These are phyloP conservation scores for Stramenopiles sp. DNA, from an alignment of 352 stramenopile species.

Conservation along the genomic window DNA sequence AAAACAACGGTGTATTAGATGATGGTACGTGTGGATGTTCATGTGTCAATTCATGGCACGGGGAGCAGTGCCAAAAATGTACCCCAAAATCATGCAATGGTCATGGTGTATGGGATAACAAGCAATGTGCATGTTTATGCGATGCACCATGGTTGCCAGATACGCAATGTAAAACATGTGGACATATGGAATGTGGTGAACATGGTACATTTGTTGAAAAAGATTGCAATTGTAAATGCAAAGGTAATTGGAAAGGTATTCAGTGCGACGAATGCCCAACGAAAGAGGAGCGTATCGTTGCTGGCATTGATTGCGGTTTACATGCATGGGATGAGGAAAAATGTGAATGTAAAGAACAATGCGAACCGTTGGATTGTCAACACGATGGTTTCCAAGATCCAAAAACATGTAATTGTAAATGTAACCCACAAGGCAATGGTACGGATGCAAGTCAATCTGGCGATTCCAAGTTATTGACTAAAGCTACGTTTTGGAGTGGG, in stretches of 20 bases:
- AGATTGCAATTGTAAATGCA: not conserved
- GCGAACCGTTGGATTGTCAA: not conserved
- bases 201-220: not conserved
- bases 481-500: constrained; percentile 6
- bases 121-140: not conserved
- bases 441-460: not conserved
- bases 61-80: not conserved
- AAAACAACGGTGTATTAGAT: not conserved
- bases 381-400: constrained; percentile 9
- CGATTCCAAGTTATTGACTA: not conserved
- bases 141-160: not conserved
- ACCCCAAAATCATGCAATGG: not conserved
- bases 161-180: constrained; percentile 8
- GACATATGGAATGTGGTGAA: not conserved
- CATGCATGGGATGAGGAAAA: not conserved
- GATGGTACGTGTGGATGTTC: not conserved
- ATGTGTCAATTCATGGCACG: not conserved
- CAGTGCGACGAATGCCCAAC: not conserved
- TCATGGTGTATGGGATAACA: constrained; percentile 1
- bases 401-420: not conserved
- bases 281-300: not conserved
- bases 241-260: constrained; percentile 5
- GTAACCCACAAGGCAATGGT: not conserved
- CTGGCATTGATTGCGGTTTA: not conserved
- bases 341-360: constrained; percentile 5